phyloP scores from a whole-genome alignment of 345 rosid genomes.

The Hibiscus syriacus region DNA sequence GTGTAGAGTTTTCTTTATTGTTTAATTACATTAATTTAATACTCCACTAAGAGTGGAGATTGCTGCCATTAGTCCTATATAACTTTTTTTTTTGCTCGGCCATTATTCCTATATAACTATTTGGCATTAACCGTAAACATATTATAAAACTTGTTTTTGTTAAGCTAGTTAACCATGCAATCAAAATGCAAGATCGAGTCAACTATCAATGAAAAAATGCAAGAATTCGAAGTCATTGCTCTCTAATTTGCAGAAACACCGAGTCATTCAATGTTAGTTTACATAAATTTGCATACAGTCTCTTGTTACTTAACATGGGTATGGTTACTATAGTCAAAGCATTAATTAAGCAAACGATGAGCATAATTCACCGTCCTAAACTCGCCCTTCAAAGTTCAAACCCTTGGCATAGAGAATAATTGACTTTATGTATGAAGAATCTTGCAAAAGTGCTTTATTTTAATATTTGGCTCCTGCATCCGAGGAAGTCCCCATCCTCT shows the following conservation, averaged over 20 bases:
- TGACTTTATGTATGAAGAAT: conserved; percentile 5
- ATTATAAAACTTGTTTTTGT: too few species aligned
- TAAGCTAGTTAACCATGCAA: too few species aligned
- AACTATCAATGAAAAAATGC: too few species aligned
- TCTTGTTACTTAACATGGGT: too few species aligned
- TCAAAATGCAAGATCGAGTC: too few species aligned
- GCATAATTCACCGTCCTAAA: conserved; percentile 14
- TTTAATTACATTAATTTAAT: neutral
- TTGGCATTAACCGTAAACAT: neutral
- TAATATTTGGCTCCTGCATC: conserved; percentile 45
- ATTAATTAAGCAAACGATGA: too few species aligned
- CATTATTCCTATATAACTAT: too few species aligned
- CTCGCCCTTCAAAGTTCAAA: neutral
- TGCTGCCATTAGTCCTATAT: neutral
- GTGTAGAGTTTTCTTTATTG: neutral
- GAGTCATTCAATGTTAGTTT: too few species aligned
- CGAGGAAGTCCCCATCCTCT: conserved; percentile 30
- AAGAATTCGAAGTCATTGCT: too few species aligned
- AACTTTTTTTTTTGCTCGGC: too few species aligned
- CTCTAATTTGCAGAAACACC: too few species aligned
- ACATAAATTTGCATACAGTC: too few species aligned
- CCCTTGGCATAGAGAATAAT: conserved; percentile 11
- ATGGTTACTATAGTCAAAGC: neutral
- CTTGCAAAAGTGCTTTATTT: neutral
- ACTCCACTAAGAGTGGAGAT: neutral